Conservation (phyloP, 2,329 filamentous ascomycete species). For the Phyllosticta paracitricarpa region DNA sequence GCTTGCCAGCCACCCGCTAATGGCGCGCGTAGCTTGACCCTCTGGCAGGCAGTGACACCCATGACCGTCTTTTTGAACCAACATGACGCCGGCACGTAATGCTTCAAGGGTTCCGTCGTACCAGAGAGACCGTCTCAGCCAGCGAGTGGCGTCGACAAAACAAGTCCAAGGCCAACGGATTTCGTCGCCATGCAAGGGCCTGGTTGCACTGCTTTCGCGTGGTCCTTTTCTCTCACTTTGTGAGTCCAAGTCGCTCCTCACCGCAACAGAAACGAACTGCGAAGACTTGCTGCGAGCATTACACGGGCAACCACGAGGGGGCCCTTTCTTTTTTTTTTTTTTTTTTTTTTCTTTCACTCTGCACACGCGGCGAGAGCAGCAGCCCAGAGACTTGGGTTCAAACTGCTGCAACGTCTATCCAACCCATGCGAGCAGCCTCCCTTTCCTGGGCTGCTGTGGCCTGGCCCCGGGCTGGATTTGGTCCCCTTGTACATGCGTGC, state of each 20-base stretch:
- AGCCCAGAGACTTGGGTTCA: background rate
- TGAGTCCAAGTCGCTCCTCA: background rate
- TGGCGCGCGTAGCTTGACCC: background rate
- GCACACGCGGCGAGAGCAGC: constrained; percentile 6
- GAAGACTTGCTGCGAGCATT: constrained; percentile 4
- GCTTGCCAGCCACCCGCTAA: constrained; percentile 7
- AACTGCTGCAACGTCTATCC: background rate
- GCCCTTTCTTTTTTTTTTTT: constrained; percentile 1
- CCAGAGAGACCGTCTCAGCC: constrained; percentile 4
- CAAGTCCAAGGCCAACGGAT: constrained; percentile 8
- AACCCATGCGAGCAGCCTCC: background rate
- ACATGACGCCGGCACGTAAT: constrained; percentile 10
- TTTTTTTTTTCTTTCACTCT: constrained; percentile 2
- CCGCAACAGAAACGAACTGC: constrained; percentile 4
- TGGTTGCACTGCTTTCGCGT: constrained; percentile 10
- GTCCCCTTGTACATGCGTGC: background rate
- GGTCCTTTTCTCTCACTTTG: background rate
- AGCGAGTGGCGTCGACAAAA: constrained; percentile 7
- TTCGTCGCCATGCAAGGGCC: constrained; percentile 9
- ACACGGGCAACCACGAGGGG: constrained; percentile 8
- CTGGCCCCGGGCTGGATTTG: background rate
- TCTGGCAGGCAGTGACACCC: constrained; percentile 3
- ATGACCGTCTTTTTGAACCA: constrained; percentile 3
- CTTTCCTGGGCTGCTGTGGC: background rate
- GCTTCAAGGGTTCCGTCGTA: constrained; percentile 3